Base-by-base conservation (phyloP, 805 yeast genomes). In the Komagataella phaffii region DNA sequence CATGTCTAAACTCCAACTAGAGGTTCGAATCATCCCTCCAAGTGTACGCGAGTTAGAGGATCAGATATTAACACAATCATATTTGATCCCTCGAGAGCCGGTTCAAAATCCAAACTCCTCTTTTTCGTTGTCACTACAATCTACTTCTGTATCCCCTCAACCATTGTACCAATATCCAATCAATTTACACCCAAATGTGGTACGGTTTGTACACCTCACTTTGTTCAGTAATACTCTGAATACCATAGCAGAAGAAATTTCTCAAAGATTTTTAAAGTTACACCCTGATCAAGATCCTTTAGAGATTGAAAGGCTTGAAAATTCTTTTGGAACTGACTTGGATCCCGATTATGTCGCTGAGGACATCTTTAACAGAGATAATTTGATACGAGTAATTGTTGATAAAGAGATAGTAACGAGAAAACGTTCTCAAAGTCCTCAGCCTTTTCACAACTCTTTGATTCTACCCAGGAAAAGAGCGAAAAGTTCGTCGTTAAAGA, bases 271-370 rank as follows among this genome's bases (percentile, higher is more conserved):
- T 59, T 62, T 69, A 40, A 80, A 78, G 59, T 67, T 86, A 50
- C 87, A 87, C 56, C 93, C 93, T 0, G 72, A 72, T 19, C 81
- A 76, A 49, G 77, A 73, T 3, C 73, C 74, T 1, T 62, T 85
- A 17, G 70, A 71, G 5, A 76, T 87, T 45, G 66, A 73, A n/a
- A 75, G 77, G 50, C 64, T 87, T 4, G 95, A 86, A 60, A 91
- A 86, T 62, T 64, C 64, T 46, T 75, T 79, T 53, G 75, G 74
- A 52, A 85, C 90, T 57, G 95, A 87, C 61, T 66, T 87, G 52
- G 96, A 87, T 63, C 90, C 90, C 0, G 95, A 85, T 54, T 86
- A 81, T 56, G 54, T 64, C 2, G 83, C 81, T 0, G 74, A 74
- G 7, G 87, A 85, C 57, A 81, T 85, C 5, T 85, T 87, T 58